Evolutionary conservation across 176 grass and related monocot species (phyloP), one percentile per base, ranked within the genome.

Genomic region (Eragrostis nindensis): DNA sequence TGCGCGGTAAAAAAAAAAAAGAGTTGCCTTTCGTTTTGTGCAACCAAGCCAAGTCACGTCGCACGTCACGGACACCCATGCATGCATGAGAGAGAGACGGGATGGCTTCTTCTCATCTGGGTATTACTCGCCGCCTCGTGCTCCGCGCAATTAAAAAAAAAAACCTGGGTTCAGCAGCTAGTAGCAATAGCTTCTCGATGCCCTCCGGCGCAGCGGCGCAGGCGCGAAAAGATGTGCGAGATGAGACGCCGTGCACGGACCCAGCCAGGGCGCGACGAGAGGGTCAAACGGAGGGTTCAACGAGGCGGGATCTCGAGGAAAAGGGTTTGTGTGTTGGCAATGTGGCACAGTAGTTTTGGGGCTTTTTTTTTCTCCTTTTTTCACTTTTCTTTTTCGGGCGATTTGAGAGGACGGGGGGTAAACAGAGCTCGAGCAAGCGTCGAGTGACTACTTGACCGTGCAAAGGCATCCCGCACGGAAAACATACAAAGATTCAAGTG

Each of bases 1-100:
- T 4, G 32, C 49, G 30, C 43, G 8, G 14, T 16, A 82, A 73
- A 62, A 71, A 72, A 41, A 25, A 73, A 62, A 71, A 72, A 41
- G 17, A 25, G 32, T 46, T 16, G 8, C 15, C 38, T 60, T 70
- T 42, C 36, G 48, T 29, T 67, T 67, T 12, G 63, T 29, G 64
- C 66, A 47, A 26, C n/a, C 7, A 11, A 12, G 73, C 53, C 73
- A 17, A 47, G 74, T 63, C 41, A 77, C 57, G 57, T 63, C 59
- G 75, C 26, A 14, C 74, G 15, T 38, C 83, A 29, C 66, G 27
- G 17, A 15, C 43, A 45, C 8, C 42, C 42, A 44, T 44, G 42
- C 46, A n/a, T 11, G 80, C 2, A 2, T 2, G 27, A 25, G 26
- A 26, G 36, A 25, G n/a, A 36, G 32, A 36, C 2, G 19, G 14